These are phyloP conservation scores for Aureobasidium vineae DNA, from an alignment of 2,329 filamentous ascomycete genomes.

Conservation along the genomic window DNA sequence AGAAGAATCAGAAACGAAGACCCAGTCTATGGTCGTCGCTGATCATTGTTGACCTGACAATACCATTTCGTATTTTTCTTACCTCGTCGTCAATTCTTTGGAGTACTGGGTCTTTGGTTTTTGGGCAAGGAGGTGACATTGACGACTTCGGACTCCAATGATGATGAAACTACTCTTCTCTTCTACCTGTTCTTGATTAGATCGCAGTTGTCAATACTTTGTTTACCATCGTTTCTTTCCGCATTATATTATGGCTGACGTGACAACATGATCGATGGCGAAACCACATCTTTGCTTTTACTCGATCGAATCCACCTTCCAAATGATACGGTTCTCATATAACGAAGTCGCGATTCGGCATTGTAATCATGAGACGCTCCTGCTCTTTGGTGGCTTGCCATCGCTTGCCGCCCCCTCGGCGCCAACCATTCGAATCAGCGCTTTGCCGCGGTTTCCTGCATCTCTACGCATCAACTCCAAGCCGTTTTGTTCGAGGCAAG, in stretches of 20 bases:
- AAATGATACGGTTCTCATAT: neutral
- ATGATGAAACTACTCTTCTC: constrained; percentile 14
- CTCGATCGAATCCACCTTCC: neutral
- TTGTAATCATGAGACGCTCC: neutral
- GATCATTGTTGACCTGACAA: constrained; percentile 26
- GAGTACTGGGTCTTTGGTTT: neutral
- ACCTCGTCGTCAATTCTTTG: neutral
- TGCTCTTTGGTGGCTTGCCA: neutral
- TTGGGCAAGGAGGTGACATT: neutral
- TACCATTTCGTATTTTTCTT: constrained; percentile 25
- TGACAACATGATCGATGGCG: too few relatives aligned
- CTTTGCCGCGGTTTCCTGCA: neutral
- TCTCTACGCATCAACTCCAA: neutral
- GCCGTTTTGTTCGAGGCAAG: neutral
- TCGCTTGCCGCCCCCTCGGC: constrained; percentile 5
- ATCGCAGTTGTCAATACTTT: neutral
- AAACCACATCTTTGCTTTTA: too few relatives aligned
- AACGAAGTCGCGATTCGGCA: neutral
- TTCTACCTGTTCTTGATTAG: neutral
- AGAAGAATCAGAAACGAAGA: constrained; percentile 35
- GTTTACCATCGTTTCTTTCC: neutral
- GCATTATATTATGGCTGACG: neutral
- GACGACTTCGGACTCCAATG: neutral
- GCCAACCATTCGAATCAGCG: neutral
- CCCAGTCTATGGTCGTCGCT: constrained; percentile 41